Base-by-base conservation (phyloP, 768 basidiomycete genomes). In the Butyriboletus loyo region DNA sequence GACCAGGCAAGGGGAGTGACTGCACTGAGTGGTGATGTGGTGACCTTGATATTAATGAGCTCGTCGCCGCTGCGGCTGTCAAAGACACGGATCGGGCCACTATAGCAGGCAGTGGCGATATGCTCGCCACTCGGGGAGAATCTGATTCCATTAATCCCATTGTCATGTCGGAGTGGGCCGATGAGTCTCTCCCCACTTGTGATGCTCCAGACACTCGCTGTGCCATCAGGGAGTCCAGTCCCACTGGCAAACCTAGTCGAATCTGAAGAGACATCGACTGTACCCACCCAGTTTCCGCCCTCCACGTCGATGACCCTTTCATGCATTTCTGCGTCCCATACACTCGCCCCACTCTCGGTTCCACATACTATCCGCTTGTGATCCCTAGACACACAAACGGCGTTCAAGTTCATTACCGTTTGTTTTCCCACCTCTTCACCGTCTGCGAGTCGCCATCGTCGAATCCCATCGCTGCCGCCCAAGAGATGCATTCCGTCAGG, bases 401-500 rank as follows among this genome's bases (percentile, higher is more conserved):
- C 21, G 11, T 1, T 1, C 3, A 22, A 7, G 0, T 17, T 1
- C 1, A 38, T 14, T 7, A 6, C 14, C 1, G 1, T 22, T 39
- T 39, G 13, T 21, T 1, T 22, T 22, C 7, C 5, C 0, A 39
- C 21, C 11, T 3, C 13, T 22, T 22, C 6, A 22, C 38, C 38
- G 4, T 39, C 38, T 14, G 8, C 8, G 5, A 41, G 24, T 11
- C 3, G 24, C 40, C 40, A 41, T n/a, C 4, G 40, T 17, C 17
- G 40, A 25, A 24, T 41, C 0, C 9, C 40, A 10, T 41, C 17
- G 0, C 9, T 25, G 15, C 40, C 40, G 5, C 40, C 24, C 24
- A 17, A 25, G n/a, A 41, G 9, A n/a, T 39, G 13, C 4, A 2
- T 11, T 3, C 14, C 24, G 15, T 25, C 17, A 17, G 24, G 24